Evolutionary conservation across 441 rosid species (phyloP).

Genomic region (Monsonia emarginata): DNA sequence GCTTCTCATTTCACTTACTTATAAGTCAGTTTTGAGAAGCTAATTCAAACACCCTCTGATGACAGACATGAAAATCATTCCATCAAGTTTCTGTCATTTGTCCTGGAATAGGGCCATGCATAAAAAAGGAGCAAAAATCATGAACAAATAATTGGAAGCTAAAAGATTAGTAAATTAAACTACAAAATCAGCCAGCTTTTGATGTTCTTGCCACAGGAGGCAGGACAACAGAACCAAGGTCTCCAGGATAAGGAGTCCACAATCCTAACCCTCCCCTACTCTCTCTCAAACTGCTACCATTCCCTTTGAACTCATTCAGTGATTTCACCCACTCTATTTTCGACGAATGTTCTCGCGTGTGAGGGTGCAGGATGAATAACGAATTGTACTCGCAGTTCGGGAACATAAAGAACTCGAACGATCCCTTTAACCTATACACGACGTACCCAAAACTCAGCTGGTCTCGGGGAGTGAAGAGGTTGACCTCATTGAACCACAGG

Average conservation of each 20-base stretch:
- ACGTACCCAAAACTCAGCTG: slow-evolving; percentile 89
- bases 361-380: slow-evolving; percentile 72
- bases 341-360: slow-evolving; percentile 88
- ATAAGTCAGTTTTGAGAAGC: no score
- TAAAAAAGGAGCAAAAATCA: no score
- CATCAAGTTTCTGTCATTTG: no score
- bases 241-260: slow-evolving; percentile 89
- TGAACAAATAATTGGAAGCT: neutral
- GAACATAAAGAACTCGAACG: slow-evolving; percentile 74
- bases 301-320: slow-evolving; percentile 56
- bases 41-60: no score
- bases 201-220: slow-evolving; percentile 69
- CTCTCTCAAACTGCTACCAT: slow-evolving; percentile 73
- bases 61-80: no score
- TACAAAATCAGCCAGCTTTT: slow-evolving; percentile 66
- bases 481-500: slow-evolving; percentile 92
- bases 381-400: slow-evolving; percentile 91
- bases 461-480: slow-evolving; percentile 89
- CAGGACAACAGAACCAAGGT: slow-evolving; percentile 55
- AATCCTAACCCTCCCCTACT: slow-evolving; percentile 83
- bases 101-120: no score
- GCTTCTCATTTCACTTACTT: no score
- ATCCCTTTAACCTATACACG: slow-evolving; percentile 52
- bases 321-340: slow-evolving; percentile 88
- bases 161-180: no score